Base-by-base conservation (phyloP, 2,329 filamentous ascomycete genomes). In the Tricladium varicosporioides region DNA sequence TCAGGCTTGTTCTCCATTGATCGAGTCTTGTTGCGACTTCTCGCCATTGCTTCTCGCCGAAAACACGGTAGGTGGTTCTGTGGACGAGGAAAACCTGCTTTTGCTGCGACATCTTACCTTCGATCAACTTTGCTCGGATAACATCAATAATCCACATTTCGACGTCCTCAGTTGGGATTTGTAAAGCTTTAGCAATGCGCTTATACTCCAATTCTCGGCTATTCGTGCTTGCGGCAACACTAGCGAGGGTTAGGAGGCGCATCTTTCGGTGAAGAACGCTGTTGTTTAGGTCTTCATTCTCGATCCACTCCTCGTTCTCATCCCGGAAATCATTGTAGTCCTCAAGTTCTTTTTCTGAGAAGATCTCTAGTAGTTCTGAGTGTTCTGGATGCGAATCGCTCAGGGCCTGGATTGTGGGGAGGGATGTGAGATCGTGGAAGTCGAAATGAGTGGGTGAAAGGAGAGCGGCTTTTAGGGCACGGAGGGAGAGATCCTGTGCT, bases 91-190 rank as follows among this genome's bases (percentile, higher is more conserved):
- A 97, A 62, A 93, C 89, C 72, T 91, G 85, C 73, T 91, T 92
- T 72, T 93, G 83, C 78, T 99, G 94, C 58, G 89, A 94, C 66
- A 99, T 85, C 78, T 96, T 96, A 72, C 94, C 94, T 79, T 99
- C 94, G 52, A 99, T 91, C 40, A 99, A 85, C 33, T 92, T 92
- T 48, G 92, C 91, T 65, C 94, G 91, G 76, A 99, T 97, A 66
- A 95, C 92, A 73, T 99, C 94, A 70, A 99, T 99, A 65, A 95
- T 91, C 94, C 94, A 99, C 82, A 93, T 89, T 81, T 99, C 94
- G 44, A 97, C 91, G 62, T 97, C 91, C 63, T 89, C 86, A 48
- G 78, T 71, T 47, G 91, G 86, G 55, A 99, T 86, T 75, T 94
- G 88, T 48, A 99, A 85, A 5, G 91, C 88, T 71, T 88, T 88